Evolutionary conservation across 1,284 basidiomycete species (phyloP).

Genomic region (Pseudozyma hubeiensis): DNA sequence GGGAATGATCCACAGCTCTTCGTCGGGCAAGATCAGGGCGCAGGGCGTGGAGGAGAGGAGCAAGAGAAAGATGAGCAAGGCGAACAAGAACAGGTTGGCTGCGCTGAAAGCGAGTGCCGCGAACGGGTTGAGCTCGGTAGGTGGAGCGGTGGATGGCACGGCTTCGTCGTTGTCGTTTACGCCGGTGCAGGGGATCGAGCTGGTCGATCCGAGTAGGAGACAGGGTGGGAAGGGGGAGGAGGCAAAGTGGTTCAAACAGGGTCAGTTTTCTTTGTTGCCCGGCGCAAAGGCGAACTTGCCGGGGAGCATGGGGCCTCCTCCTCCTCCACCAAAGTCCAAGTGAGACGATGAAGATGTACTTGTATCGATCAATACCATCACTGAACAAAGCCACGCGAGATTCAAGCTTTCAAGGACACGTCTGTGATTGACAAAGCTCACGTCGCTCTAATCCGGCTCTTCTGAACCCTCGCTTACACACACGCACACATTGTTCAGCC

Average conservation of each 20-base stretch:
- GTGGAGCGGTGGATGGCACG: constrained; percentile 73
- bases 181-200: constrained; percentile 82
- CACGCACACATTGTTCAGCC: background rate
- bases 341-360: too few relatives aligned
- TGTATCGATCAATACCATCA: too few relatives aligned
- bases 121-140: constrained; percentile 72
- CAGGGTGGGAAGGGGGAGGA: constrained; percentile 64
- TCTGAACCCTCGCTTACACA: background rate
- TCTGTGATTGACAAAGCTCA: too few relatives aligned
- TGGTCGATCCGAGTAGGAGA: constrained; percentile 69
- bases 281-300: constrained; percentile 30
- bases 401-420: too few relatives aligned
- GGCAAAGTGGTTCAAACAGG: constrained; percentile 69
- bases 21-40: constrained; percentile 87
- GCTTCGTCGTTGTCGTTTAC: constrained; percentile 93
- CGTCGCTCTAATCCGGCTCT: too few relatives aligned
- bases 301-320: constrained; percentile 36
- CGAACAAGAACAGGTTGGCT: constrained; percentile 83
- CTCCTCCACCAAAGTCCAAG: background rate
- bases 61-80: constrained; percentile 95
- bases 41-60: constrained; percentile 85
- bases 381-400: too few relatives aligned
- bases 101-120: constrained; percentile 51
- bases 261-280: constrained; percentile 66
- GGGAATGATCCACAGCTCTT: constrained; percentile 87